These are phyloP conservation scores for Penicillium cataractarum DNA, from an alignment of 495 filamentous ascomycete genomes.

Conservation along the genomic window DNA sequence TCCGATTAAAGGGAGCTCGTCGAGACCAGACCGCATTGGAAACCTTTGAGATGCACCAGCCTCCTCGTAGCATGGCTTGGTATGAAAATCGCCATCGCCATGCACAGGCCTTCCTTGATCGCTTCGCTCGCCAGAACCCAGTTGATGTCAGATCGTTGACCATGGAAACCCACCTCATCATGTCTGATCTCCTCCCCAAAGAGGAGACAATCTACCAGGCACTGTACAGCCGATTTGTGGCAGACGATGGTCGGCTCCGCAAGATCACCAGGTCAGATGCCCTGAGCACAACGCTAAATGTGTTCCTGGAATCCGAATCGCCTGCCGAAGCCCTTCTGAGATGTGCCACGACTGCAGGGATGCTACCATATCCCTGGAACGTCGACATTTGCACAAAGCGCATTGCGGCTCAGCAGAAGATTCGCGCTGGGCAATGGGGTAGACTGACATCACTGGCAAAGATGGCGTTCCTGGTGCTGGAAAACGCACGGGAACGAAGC, in stretches of 20 bases:
- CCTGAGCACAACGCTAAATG: slow-evolving; percentile 37
- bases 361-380: slow-evolving; percentile 16
- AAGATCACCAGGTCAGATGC: slow-evolving; percentile 30
- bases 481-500: no score
- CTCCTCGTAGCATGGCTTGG: slow-evolving; percentile 53
- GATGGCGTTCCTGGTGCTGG: background rate
- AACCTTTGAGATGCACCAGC: slow-evolving; percentile 48
- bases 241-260: slow-evolving; percentile 45
- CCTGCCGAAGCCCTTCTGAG: slow-evolving; percentile 53
- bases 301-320: slow-evolving; percentile 45
- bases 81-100: slow-evolving; percentile 49
- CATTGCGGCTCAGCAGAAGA: background rate
- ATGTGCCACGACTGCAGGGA: slow-evolving; percentile 40
- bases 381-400: slow-evolving; percentile 9
- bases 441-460: background rate
- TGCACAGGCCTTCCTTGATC: slow-evolving; percentile 57
- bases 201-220: slow-evolving; percentile 52
- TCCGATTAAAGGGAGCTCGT: slow-evolving; percentile 28
- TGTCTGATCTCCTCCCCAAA: slow-evolving; percentile 40
- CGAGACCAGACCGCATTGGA: slow-evolving; percentile 45
- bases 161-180: slow-evolving; percentile 37
- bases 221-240: slow-evolving; percentile 47
- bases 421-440: background rate
- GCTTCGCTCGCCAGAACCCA: slow-evolving; percentile 56
- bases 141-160: slow-evolving; percentile 51